Evolutionary conservation across 768 basidiomycete species (phyloP), one percentile per base, ranked within the genome.

Genomic region (Coprinopsis strossmayeri): DNA sequence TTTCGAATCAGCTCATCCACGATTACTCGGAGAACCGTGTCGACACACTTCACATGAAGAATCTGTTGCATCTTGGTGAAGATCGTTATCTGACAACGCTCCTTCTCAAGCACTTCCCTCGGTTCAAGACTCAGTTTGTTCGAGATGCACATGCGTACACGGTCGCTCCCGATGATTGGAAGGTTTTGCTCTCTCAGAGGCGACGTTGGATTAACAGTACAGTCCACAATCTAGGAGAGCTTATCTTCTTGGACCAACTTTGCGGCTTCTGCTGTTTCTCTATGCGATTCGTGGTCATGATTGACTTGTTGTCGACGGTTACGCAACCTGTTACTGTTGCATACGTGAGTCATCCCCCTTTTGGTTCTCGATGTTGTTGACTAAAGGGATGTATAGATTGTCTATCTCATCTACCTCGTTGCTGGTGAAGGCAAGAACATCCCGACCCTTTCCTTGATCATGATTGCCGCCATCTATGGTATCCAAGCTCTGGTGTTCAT

Each of bases 171-270:
- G 93, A 95, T 57, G 89, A 92, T 57, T 96, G 92, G 91, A 84
- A 83, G 63, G 84, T 97, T 21, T 66, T 99, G 45, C 70, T 99
- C 18, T 96, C 92, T 5, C 96, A 99, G 62, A 85, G 95, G 71
- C 88, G 95, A 68, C 89, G 96, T 58, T 99, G 96, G 95, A 99
- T 99, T 69, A 99, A 99, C 72, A 98, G 95, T 15, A 99, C 95
- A 0, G 82, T 99, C 10, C 95, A 99, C 71, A 99, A 99, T 67
- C 69, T 99, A 48, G 90, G 85, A 44, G 95, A 98, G 61, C 73
- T 99, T 35, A 72, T 97, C 48, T 92, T 93, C 72, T 67, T 97
- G 59, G 90, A 94, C 47, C 82, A 88, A 51, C 80, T 94, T 20
- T 94, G 92, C 59, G 91, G 91, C 54, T 96, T 98, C 80, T 98